Conservation (phyloP, 768 basidiomycete genomes). For the Lepiota venenata region DNA sequence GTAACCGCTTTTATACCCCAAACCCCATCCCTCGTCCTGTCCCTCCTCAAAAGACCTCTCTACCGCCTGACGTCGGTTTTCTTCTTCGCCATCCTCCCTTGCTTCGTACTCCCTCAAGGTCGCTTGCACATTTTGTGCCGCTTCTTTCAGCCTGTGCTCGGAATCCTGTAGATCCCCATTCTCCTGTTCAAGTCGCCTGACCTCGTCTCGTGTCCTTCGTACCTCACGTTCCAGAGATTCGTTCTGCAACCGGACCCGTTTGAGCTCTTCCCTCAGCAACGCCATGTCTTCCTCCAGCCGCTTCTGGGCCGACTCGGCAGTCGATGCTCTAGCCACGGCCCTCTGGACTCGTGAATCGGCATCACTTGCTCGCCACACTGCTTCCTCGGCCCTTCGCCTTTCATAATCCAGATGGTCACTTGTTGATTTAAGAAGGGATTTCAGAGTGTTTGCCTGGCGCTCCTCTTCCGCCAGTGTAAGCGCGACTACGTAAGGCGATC, state of each 20-base stretch:
- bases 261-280: conserved; percentile 34
- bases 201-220: conserved; percentile 29
- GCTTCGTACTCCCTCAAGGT: conserved; percentile 43
- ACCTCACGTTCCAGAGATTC: conserved; percentile 45
- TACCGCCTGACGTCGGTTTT: conserved; percentile 36
- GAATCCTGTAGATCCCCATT: conserved; percentile 37
- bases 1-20: conserved; percentile 44
- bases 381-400: conserved; percentile 50
- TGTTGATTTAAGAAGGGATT: conserved; percentile 46
- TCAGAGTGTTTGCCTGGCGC: conserved; percentile 41
- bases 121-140: conserved; percentile 38
- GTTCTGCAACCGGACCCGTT: conserved; percentile 42
- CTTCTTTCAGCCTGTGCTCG: conserved; percentile 37
- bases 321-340: conserved; percentile 29
- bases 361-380: conserved; percentile 44
- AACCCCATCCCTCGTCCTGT: conserved; percentile 40
- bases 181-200: conserved; percentile 31
- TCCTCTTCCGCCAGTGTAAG: conserved; percentile 50
- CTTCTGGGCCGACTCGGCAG: conserved; percentile 38
- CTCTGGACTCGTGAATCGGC: conserved; percentile 49
- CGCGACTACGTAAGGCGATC: conserved; percentile 36
- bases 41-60: conserved; percentile 43
- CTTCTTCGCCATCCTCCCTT: conserved; percentile 38
- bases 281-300: conserved; percentile 28
- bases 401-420: conserved; percentile 56